Evolutionary conservation across 2,329 filamentous ascomycete species (phyloP), one percentile per base, ranked within the genome.

Genomic region (Microsporum audouinii): DNA sequence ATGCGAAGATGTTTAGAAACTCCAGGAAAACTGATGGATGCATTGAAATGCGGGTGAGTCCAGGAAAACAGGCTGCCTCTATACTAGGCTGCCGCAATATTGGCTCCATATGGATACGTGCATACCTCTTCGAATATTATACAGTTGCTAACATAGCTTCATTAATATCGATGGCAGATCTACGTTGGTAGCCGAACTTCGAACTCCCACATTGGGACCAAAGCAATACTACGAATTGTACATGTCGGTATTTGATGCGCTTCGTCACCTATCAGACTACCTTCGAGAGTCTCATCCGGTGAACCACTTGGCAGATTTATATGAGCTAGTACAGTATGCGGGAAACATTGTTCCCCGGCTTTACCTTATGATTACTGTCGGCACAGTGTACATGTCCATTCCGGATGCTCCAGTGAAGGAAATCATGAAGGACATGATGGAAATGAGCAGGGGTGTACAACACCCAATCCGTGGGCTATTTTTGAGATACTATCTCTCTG

Each of bases 361-460:
- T 64, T 99, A 99, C 74, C 86, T 99, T 63, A 99, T 99, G 95
- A 94, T 99, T 71, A 99, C 95, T 0, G 95, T 99, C 43, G 94
- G 94, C 62, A 99, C 94, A 1, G 95, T 96, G 57, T 99, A 99
- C 79, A 99, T 99, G 94, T 87, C 89, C 31, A 95, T 99, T 71
- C 88, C 94, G 70, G 94, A 97, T 81, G 94, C 95, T 62, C 94
- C 94, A 0, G 94, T 99, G 67, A 99, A 99, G 78, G 94, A 99
- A 79, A 90, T 99, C 65, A 99, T 99, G 94, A 99, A 99, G 77
- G 94, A 99, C 75, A 99, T 99, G 94, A 99, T 99, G 94, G 94
- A 99, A 76, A 99, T 99, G 94, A 97, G 91, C 76, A 84, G 94
- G 65, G 94, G 94, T 61, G 91, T 99, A 27, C 94, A 99, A 71